A percentile compares a stretch with the other conserved stretches of the same genome.
phyloP scores from a whole-genome alignment of 371 early-diverging fungal species.

The Apophysomyces sp. region DNA sequence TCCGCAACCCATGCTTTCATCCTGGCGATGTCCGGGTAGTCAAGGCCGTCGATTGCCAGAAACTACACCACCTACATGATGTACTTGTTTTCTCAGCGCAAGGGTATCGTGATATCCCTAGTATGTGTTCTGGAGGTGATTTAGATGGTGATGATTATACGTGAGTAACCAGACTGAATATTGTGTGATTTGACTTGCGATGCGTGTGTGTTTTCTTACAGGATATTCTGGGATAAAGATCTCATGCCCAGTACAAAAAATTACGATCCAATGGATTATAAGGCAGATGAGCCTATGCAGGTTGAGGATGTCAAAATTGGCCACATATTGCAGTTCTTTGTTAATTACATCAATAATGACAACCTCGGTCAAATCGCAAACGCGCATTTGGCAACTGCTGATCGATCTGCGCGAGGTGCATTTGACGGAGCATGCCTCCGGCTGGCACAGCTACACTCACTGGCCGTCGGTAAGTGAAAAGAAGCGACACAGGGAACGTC shows the following conservation, averaged over 20 bases:
- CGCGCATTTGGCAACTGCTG: constrained; percentile 74
- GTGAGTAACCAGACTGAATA: constrained; percentile 16
- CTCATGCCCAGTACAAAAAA: constrained; percentile 52
- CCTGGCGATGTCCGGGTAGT: constrained; percentile 83
- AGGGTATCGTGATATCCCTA: constrained; percentile 73
- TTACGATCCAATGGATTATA: constrained; percentile 65
- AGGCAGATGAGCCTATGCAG: constrained; percentile 24
- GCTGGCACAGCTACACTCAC: constrained; percentile 68
- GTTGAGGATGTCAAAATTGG: constrained; percentile 48
- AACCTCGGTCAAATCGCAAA: constrained; percentile 79
- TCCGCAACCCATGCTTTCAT: constrained; percentile 78
- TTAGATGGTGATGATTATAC: constrained; percentile 84
- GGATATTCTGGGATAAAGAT: constrained; percentile 67
- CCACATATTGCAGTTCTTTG: constrained; percentile 70
- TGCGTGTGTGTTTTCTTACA: constrained; percentile 14
- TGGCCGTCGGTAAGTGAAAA: constrained; percentile 40
- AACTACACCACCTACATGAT: constrained; percentile 60
- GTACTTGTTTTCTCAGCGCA: constrained; percentile 80
- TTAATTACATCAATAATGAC: constrained; percentile 71
- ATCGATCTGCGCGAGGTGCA: constrained; percentile 50
- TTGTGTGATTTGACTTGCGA: neutral
- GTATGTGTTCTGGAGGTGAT: constrained; percentile 84
- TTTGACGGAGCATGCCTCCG: constrained; percentile 49
- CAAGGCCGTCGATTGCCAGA: constrained; percentile 59
- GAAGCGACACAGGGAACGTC: neutral